Conservation (phyloP, 2,329 filamentous ascomycete species). For the Neonectria sp. region DNA sequence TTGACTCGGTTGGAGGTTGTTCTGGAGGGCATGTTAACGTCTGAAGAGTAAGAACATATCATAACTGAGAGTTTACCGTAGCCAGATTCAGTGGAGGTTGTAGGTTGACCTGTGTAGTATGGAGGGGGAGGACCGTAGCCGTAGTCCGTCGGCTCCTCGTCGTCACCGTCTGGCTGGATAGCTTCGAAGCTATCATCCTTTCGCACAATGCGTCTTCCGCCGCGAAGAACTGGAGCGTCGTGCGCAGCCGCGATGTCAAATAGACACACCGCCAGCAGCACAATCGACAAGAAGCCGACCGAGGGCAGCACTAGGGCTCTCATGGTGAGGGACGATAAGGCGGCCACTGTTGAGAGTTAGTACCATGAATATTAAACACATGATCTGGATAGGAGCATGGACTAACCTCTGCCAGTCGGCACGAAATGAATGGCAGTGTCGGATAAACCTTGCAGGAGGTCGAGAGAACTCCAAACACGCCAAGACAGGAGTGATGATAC, state of each 20-base stretch:
- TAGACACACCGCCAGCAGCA: conserved; percentile 46
- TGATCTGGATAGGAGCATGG: background rate
- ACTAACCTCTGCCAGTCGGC: conserved; percentile 6
- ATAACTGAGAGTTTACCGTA: conserved; percentile 28
- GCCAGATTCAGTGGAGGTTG: conserved; percentile 9
- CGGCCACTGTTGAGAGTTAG: conserved; percentile 7
- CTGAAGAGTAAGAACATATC: too few relatives aligned
- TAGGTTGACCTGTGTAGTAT: conserved; percentile 38
- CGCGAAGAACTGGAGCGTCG: conserved; percentile 10
- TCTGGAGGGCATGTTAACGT: conserved; percentile 34
- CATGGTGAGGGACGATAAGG: conserved; percentile 52
- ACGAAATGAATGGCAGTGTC: background rate
- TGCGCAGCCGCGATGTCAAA: conserved; percentile 27
- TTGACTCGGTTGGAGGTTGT: conserved; percentile 14
- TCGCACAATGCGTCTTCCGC: conserved; percentile 15
- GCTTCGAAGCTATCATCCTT: conserved; percentile 29
- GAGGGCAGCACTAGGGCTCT: conserved; percentile 50
- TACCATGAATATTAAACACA: background rate
- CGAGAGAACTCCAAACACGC: background rate
- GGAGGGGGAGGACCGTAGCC: conserved; percentile 43
- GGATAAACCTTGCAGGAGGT: background rate
- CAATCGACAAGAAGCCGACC: conserved; percentile 50
- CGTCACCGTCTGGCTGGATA: conserved; percentile 18
- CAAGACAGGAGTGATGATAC: conserved; percentile 2
- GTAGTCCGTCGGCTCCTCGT: conserved; percentile 33